These are phyloP conservation scores for Chenopodium formosanum DNA, from an alignment of 148 eudicot genomes.

Conservation along the genomic window DNA sequence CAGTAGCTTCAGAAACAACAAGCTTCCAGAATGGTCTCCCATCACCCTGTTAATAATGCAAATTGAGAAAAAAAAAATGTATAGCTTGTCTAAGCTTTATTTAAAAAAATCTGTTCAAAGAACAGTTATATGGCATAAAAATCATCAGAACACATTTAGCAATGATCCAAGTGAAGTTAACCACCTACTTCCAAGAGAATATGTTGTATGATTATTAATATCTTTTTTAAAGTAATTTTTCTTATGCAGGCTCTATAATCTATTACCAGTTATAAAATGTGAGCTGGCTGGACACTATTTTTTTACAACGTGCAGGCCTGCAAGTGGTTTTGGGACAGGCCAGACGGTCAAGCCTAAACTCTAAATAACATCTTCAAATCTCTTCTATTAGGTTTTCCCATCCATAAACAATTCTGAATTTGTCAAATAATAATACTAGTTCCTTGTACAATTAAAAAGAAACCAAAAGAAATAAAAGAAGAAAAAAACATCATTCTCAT, in stretches of 20 bases:
- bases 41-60: constrained; percentile 61
- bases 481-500: not conserved
- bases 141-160: not conserved
- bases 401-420: not conserved
- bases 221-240: not conserved
- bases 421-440: not conserved
- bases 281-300: not conserved
- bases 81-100: not conserved
- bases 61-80: constrained; percentile 4
- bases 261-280: not conserved
- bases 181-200: not conserved
- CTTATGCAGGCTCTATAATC: not conserved
- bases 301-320: not conserved
- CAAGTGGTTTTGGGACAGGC: not conserved
- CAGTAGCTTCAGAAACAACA: constrained; percentile 94
- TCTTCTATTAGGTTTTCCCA: not conserved
- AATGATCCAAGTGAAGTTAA: not conserved
- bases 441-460: not conserved
- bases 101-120: not conserved
- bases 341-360: not conserved
- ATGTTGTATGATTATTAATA: not conserved
- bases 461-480: not conserved
- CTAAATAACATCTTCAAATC: not conserved
- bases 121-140: not conserved
- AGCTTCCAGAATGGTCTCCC: constrained; percentile 96